These are phyloP conservation scores for Lactifluus pinguis DNA, from an alignment of 768 basidiomycete species.

Conservation along the genomic window DNA sequence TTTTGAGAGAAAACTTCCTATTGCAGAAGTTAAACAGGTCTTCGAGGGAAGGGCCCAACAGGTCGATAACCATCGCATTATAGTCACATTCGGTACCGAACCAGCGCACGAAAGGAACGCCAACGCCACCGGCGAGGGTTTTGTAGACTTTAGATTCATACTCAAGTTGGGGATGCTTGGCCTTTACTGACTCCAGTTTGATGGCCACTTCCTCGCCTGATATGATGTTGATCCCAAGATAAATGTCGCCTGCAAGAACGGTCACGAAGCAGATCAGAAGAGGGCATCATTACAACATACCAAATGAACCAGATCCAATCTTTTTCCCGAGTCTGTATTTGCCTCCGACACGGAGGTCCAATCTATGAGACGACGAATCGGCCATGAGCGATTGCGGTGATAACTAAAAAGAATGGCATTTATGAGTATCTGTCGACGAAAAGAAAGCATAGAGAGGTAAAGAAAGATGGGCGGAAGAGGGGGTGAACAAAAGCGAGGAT, in stretches of 20 bases:
- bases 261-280: background rate
- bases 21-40: conserved; percentile 94
- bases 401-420: conserved; percentile 3
- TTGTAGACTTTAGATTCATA: conserved; percentile 95
- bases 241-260: conserved; percentile 74
- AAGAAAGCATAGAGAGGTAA: background rate
- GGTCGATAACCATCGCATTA: conserved; percentile 98
- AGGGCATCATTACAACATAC: conserved; percentile 38
- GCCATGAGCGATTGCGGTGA: conserved; percentile 42
- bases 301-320: conserved; percentile 97
- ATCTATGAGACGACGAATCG: conserved; percentile 59
- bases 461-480: background rate
- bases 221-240: conserved; percentile 99
- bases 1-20: conserved; percentile 96
- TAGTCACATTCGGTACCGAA: conserved; percentile 96
- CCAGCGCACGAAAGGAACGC: conserved; percentile 97
- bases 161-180: conserved; percentile 99
- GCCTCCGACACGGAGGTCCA: conserved; percentile 84
- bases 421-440: conserved; percentile 1
- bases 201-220: conserved; percentile 99
- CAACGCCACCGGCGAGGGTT: conserved; percentile 98
- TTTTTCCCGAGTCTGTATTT: conserved; percentile 99
- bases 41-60: conserved; percentile 86
- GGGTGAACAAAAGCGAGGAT: background rate
- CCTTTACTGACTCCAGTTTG: conserved; percentile 99